Evolutionary conservation across 164 flowering plant genomes (phyloP), one percentile per base, ranked within the genome.

Genomic region (Vitis labrusca): DNA sequence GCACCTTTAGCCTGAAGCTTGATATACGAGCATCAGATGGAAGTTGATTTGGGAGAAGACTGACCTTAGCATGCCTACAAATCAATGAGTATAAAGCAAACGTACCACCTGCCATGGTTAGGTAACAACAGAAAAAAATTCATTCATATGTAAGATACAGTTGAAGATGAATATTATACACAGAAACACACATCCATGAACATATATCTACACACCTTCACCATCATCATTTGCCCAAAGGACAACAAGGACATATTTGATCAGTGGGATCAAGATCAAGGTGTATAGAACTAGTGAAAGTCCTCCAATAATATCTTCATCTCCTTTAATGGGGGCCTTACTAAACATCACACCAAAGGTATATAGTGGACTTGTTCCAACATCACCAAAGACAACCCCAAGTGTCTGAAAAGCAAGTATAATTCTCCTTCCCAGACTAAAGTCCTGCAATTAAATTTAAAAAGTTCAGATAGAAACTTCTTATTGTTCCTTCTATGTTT

Each of bases 21-120:
- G 99, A 93, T 85, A 93, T 96, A n/a, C 95, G 98, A 49, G 97
- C 80, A 90, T 96, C 99, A 59, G 98, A 96, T 50, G 97, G 93
- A 54, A 90, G 90, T 70, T 96, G 99, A 77, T 96, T 96, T 19
- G 99, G 98, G n/a, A 93, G 88, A 74, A 96, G 97, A 84, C 97
- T 96, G 61, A 88, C 99, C 81, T 90, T 96, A 10, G 99, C 98
- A 84, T 96, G 91, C 74, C 99, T 82, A 80, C 97, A 96, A 50
- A 93, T 91, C 82, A 96, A 84, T 7, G 99, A 96, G 76, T 96
- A 96, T 67, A 96, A 73, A 23, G 99, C 98, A 91, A 96, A 93
- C 72, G 99, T 96, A 69, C 99, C 99, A 77, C 98, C 99, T 96
- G 87, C 79, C 80, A 63, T 49, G 74, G 68, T 77, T 62, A 73